Evolutionary conservation across 768 basidiomycete species (phyloP).

Genomic region (Serendipita sp.): DNA sequence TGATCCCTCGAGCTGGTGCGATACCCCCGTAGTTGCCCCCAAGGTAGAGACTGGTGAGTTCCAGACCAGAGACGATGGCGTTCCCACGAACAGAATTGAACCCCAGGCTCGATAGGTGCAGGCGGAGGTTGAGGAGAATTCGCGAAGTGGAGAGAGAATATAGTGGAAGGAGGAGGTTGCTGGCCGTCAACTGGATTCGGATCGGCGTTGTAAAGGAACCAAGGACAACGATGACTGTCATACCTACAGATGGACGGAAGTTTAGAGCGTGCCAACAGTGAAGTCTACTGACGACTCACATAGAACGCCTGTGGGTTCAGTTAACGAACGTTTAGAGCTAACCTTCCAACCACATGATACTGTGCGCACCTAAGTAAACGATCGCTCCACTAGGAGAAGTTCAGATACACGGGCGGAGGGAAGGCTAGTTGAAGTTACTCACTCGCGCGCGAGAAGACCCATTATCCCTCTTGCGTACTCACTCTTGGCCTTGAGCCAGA

Average conservation of each 20-base stretch:
- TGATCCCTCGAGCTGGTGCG: background rate
- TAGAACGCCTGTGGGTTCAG: background rate
- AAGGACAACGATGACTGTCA: background rate
- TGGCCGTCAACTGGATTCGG: background rate
- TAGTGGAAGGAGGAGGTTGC: background rate
- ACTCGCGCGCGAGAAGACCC: background rate
- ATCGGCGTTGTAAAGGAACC: background rate
- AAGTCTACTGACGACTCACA: no score
- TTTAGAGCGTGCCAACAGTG: no score
- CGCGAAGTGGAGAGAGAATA: background rate
- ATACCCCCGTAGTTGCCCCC: background rate
- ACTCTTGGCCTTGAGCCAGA: background rate
- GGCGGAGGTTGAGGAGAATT: conserved; percentile 2
- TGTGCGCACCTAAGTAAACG: background rate
- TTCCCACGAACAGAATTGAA: background rate
- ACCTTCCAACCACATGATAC: no score
- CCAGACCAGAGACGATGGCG: background rate
- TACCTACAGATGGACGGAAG: no score
- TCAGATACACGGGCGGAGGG: background rate
- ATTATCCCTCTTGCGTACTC: background rate
- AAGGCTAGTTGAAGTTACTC: background rate
- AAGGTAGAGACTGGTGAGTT: background rate
- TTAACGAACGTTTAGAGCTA: no score
- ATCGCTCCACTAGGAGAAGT: background rate
- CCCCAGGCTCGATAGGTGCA: background rate